Conservation (phyloP, 2,329 filamentous ascomycete genomes). For the Aspergillus quadrilineatus region DNA sequence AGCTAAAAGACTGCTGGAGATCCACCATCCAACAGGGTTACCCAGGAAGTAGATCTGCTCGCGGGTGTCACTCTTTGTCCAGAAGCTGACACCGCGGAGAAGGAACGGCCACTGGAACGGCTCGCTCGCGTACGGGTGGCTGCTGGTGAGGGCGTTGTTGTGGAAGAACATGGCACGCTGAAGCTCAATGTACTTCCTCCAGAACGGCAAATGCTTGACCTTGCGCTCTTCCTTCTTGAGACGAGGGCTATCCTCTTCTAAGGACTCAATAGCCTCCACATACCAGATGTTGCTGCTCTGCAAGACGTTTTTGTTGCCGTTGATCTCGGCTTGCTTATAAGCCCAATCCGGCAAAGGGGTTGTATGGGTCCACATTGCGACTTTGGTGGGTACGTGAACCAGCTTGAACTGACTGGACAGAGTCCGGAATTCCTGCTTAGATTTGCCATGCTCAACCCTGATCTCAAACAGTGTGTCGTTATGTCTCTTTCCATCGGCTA, state of each 20-base stretch:
- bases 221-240: conserved; percentile 72
- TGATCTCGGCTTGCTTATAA: conserved; percentile 97
- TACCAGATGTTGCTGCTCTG: conserved; percentile 93
- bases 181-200: conserved; percentile 92
- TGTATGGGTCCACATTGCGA: conserved; percentile 98
- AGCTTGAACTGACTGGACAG: conserved; percentile 94
- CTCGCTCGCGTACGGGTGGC: conserved; percentile 91
- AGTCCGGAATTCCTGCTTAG: conserved; percentile 80
- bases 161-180: conserved; percentile 99
- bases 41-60: conserved; percentile 99
- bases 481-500: conserved; percentile 69
- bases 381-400: conserved; percentile 89
- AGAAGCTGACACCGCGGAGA: conserved; percentile 96
- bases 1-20: conserved; percentile 85
- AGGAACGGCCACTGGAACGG: conserved; percentile 98
- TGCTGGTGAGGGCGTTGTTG: conserved; percentile 96
- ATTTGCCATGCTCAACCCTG: conserved; percentile 81
- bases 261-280: conserved; percentile 83
- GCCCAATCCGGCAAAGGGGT: conserved; percentile 96
- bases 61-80: conserved; percentile 92
- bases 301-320: conserved; percentile 93
- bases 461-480: conserved; percentile 95
- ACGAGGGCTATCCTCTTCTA: conserved; percentile 69
- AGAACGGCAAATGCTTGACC: conserved; percentile 81
- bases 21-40: conserved; percentile 97